These are phyloP conservation scores for Cymbopogon citratus DNA, from an alignment of 176 grass and related monocot species.

Conservation along the genomic window DNA sequence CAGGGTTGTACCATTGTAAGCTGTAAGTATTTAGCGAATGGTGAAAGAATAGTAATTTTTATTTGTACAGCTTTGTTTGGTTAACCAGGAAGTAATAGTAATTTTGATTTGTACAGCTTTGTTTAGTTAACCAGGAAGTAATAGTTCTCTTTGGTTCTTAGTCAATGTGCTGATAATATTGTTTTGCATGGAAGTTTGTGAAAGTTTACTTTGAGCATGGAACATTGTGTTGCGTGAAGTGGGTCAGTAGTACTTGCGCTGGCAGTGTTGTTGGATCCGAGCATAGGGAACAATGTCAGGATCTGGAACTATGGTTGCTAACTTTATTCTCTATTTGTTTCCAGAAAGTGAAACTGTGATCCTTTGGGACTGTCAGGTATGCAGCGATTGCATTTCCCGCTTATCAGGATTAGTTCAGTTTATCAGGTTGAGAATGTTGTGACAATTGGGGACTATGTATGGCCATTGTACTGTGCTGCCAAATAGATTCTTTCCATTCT, in stretches of 20 bases:
- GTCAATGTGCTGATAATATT: neutral
- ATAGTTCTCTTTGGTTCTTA: neutral
- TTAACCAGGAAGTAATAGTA: slow-evolving; percentile 23
- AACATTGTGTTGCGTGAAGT: neutral
- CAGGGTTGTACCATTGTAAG: slow-evolving; percentile 30
- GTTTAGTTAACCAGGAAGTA: neutral
- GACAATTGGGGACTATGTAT: neutral
- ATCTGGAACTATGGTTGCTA: neutral
- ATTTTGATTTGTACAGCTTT: slow-evolving; percentile 39
- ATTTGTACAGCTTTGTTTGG: slow-evolving; percentile 34
- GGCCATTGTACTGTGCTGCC: neutral
- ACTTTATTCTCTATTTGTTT: neutral
- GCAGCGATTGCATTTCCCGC: neutral
- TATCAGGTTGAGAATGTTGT: neutral
- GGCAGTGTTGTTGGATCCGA: neutral
- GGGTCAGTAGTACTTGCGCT: neutral
- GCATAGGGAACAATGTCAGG: neutral
- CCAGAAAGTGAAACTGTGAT: neutral
- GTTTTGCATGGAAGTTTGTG: neutral
- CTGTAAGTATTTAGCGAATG: slow-evolving; percentile 44
- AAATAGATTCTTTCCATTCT: neutral
- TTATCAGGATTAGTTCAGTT: neutral
- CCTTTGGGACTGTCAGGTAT: neutral
- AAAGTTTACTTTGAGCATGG: neutral
- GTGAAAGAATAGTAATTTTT: slow-evolving; percentile 32